These are phyloP conservation scores for Amanita rimosa DNA, from an alignment of 768 basidiomycete species.

Conservation along the genomic window DNA sequence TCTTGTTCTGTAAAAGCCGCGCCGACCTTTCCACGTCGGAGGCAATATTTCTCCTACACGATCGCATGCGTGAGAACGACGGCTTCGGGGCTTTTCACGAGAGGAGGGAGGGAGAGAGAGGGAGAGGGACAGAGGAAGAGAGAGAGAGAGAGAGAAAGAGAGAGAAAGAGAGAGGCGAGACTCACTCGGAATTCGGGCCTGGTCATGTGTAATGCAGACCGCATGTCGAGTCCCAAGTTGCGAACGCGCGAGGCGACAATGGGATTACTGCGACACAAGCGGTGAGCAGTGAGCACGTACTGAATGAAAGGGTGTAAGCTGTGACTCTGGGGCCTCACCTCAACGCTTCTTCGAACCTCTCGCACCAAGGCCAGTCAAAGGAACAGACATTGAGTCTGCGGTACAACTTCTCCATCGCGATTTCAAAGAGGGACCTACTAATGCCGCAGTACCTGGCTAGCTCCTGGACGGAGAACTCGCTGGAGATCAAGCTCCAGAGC, in stretches of 20 bases:
- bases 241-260: background rate
- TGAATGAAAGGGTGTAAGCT: too few species aligned
- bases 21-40: background rate
- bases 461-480: background rate
- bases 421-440: slow-evolving; percentile 1
- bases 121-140: too few species aligned
- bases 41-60: slow-evolving; percentile 1
- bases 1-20: background rate
- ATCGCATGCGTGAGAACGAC: background rate
- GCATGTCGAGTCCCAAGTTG: background rate
- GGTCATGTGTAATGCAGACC: slow-evolving; percentile 3
- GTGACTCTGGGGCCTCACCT: too few species aligned
- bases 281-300: too few species aligned
- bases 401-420: slow-evolving; percentile 4
- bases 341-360: slow-evolving; percentile 1
- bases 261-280: background rate
- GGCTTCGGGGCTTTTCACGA: too few species aligned
- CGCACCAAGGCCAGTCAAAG: slow-evolving; percentile 5
- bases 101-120: too few species aligned
- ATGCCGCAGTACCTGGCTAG: slow-evolving; percentile 2
- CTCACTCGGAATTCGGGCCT: background rate
- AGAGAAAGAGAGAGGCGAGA: too few species aligned
- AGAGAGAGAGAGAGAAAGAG: too few species aligned
- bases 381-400: background rate
- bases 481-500: slow-evolving; percentile 1